Base-by-base conservation (phyloP, 2,329 filamentous ascomycete genomes). In the Cordyceps fumosorosea region DNA sequence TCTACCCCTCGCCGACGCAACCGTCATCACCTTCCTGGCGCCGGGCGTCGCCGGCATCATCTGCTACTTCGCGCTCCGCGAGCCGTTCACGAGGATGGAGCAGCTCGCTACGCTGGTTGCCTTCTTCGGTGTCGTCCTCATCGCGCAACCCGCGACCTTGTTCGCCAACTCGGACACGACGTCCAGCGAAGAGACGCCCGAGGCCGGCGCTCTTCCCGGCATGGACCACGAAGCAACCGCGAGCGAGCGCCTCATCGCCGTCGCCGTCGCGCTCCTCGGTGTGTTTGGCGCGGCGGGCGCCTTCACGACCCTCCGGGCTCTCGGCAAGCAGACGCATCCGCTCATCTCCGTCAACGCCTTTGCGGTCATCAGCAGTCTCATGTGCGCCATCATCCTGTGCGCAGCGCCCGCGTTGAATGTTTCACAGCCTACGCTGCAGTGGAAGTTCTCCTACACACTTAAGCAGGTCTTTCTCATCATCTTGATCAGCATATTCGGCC, bases 261-360 rank as follows among this genome's bases (percentile, higher is more conserved):
- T 95, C 12, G 81, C 83, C 0, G 78, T 91, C 11, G 90, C 89
- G 0, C 80, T 96, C 51, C 61, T 96, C 0, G 91, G 92, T 1
- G 91, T 96, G 0, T 67, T 91, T 0, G 93, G 93, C 10, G 84
- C 87, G 8, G 86, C 90, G 0, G 83, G 83, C 3, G 90, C 91
- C 8, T 92, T 87, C 69, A 91, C 87, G 0, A 84, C 84, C 0
- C 89, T 96, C 65, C 83, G 91, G 18, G 86, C 88, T 74, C 93
- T 96, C 64, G 92, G 93, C 16, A 84, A 85, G 67, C 83, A 90
- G 32, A 89, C 89, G 0, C 91, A 96, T 70, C 85, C 92, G 0
- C 78, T 96, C n/a, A 86, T 96, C 62, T 89, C 85, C 2, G 90
- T 96, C 62, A 96, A 91, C 69, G 96, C 93, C 74, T 96, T 96